Conservation (phyloP, 306 rosid genomes). For the Prunus salicina region DNA sequence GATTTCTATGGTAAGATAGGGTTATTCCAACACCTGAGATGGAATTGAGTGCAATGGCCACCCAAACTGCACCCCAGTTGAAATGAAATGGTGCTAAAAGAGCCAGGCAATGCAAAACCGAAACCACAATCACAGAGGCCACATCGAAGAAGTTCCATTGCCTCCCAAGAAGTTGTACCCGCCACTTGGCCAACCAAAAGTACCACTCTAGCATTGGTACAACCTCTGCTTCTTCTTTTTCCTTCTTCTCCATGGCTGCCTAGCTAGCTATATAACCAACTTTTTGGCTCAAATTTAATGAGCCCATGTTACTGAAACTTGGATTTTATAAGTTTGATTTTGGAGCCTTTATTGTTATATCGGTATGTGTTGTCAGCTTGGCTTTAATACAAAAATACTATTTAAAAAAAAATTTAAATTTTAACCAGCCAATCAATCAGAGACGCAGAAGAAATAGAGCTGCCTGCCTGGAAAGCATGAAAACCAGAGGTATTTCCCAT, state of each 20-base stretch:
- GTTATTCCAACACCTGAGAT: conserved; percentile 78
- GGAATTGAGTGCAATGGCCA: conserved; percentile 56
- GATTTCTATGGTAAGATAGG: conserved; percentile 72
- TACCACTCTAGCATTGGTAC: not conserved
- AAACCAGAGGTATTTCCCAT: too few relatives aligned
- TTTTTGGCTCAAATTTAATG: too few relatives aligned
- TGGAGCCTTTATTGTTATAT: too few relatives aligned
- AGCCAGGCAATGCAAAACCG: conserved; percentile 38
- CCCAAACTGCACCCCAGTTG: conserved; percentile 64
- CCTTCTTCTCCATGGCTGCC: not conserved
- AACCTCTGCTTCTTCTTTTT: not conserved
- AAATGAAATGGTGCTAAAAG: conserved; percentile 64
- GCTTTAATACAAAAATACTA: too few relatives aligned
- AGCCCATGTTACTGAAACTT: too few relatives aligned
- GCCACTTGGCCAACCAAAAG: conserved; percentile 4
- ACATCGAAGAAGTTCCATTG: conserved; percentile 66
- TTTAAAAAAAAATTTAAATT: too few relatives aligned
- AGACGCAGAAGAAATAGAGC: too few relatives aligned
- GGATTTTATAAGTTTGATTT: too few relatives aligned
- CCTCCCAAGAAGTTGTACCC: conserved; percentile 32
- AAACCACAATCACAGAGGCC: conserved; percentile 50
- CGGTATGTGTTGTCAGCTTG: too few relatives aligned
- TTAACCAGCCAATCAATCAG: too few relatives aligned
- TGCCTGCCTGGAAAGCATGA: too few relatives aligned
- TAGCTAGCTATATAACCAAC: too few relatives aligned